These are phyloP conservation scores for Calonectria pseudoreteaudii DNA, from an alignment of 2,329 filamentous ascomycete genomes.

Conservation along the genomic window DNA sequence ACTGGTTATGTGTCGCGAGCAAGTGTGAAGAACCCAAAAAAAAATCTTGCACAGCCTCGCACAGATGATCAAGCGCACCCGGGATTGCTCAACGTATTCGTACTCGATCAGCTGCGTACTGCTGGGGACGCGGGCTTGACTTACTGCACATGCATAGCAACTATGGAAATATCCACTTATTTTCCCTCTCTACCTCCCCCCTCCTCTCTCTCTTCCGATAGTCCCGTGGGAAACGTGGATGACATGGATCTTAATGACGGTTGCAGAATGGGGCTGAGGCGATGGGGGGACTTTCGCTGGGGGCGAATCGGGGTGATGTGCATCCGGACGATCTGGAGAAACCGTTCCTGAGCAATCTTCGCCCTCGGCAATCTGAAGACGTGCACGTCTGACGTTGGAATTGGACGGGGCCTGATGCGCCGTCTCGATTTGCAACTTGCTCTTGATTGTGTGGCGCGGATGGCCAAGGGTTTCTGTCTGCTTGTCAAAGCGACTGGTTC, in stretches of 20 bases:
- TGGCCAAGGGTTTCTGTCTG: background rate
- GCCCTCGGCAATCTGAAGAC: background rate
- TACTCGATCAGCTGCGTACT: background rate
- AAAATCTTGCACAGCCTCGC: background rate
- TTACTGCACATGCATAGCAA: background rate
- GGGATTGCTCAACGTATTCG: slow-evolving; percentile 14
- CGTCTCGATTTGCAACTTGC: background rate
- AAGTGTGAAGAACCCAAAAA: background rate
- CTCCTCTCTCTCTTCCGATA: background rate
- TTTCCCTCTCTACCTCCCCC: background rate
- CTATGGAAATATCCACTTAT: background rate
- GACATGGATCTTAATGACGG: slow-evolving; percentile 1
- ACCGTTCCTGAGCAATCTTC: background rate
- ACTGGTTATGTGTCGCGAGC: background rate
- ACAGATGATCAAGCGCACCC: background rate
- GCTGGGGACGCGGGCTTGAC: background rate
- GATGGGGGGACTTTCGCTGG: background rate
- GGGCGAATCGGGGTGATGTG: background rate
- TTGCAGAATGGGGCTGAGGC: background rate
- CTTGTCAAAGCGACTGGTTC: background rate
- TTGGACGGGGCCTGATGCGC: background rate
- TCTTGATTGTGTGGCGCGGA: background rate
- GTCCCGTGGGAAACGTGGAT: background rate
- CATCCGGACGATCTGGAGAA: background rate
- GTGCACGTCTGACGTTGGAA: background rate